Base-by-base conservation (phyloP, 164 flowering plant genomes). In the Magnolia changhungtana region DNA sequence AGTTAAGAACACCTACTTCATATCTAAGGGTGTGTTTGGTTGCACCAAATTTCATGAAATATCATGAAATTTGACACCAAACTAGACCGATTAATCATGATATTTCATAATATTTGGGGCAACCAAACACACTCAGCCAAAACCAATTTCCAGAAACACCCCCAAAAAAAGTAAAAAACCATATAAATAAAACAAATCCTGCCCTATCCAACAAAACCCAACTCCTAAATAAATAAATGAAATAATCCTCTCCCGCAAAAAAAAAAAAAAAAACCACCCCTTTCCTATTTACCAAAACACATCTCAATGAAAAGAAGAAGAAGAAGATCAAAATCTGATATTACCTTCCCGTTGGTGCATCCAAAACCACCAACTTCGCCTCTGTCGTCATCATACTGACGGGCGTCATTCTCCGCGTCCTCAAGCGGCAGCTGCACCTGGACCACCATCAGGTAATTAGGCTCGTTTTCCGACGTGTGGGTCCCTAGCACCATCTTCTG, bases 401-500 rank as follows among this genome's bases (percentile, higher is more conserved):
- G 83, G 19, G 92, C 96, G 68, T 90, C 99, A 63, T 84, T 90
- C 92, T 95, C 98, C 9, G 97, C 81, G 71, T 93, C 97, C 24
- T 92, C 94, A 19, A 95, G 84, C 5, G 99, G 99, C 18, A 95
- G 86, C 85, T 93, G 98, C 23, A 93, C 98, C 85, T 95, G 95
- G 0, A 97, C 98, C 8, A 93, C 86, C 93, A 95, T 92, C 76
- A 95, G 82, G 71, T 95, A 95, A 79, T 95, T 93, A 75, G 99
- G 99, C 83, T 95, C 99, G 75, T 92, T 91, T 82, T 92, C 96
- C 8, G 96, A 91, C 67, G 97, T 92, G 77, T 93, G 98, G 29
- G 99, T 95, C 16, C 99, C 99, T 10, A 95, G 67, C 59, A 93
- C 89, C 90, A 95, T 84, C 87, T 95, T 93, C 84, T 95, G 98